phyloP scores from a whole-genome alignment of 208 protist species.

The Zelonia costaricensis region DNA sequence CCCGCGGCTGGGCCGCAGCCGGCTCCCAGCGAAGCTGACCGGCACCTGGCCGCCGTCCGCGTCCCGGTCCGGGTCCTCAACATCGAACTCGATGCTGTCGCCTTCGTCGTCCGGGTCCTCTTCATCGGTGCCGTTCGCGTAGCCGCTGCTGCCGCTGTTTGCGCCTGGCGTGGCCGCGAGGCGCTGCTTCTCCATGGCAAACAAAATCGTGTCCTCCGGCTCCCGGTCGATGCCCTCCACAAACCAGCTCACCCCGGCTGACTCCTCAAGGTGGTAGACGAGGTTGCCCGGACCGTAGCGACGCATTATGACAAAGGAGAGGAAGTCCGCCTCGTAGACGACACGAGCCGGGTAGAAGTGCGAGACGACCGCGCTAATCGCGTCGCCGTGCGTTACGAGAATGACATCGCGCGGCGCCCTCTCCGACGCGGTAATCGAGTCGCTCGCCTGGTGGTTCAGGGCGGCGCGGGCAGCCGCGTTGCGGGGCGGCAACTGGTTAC shows the following conservation, averaged over 20 bases:
- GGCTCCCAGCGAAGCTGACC: slow-evolving; percentile 12
- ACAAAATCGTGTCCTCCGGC: slow-evolving; percentile 26
- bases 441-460: not conserved
- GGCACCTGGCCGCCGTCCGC: not conserved
- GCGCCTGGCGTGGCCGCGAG: not conserved
- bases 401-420: slow-evolving; percentile 29
- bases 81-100: slow-evolving; percentile 8
- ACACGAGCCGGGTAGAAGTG: slow-evolving; percentile 67
- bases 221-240: slow-evolving; percentile 42
- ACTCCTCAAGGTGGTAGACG: slow-evolving; percentile 50
- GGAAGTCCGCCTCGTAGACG: slow-evolving; percentile 75
- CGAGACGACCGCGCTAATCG: slow-evolving; percentile 55
- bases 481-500: not conserved
- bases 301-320: slow-evolving; percentile 75
- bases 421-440: not conserved
- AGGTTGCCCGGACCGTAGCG: slow-evolving; percentile 22
- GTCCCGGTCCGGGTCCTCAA: slow-evolving; percentile 17
- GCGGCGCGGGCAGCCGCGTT: not conserved
- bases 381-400: slow-evolving; percentile 84
- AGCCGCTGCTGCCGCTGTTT: not conserved
- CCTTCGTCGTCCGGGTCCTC: not conserved
- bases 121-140: not conserved
- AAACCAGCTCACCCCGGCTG: slow-evolving; percentile 64
- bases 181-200: slow-evolving; percentile 14
- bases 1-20: not conserved